Evolutionary conservation across 371 early-diverging fungal genomes (phyloP).

Genomic region (Apophysomyces sp.): DNA sequence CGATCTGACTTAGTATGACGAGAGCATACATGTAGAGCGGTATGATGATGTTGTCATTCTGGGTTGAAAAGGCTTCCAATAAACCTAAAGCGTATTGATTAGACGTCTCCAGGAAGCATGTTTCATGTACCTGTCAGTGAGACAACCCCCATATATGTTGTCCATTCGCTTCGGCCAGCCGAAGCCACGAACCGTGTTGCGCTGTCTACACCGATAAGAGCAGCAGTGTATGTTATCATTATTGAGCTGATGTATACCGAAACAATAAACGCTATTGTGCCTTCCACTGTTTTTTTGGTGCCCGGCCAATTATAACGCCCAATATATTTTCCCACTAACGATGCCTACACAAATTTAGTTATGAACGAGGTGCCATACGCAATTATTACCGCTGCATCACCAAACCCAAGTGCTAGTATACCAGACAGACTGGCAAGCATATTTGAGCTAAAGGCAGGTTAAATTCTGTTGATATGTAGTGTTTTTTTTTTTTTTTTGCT

Average conservation of each 20-base stretch:
- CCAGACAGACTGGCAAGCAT: conserved; percentile 70
- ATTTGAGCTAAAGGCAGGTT: conserved; percentile 24
- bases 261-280: conserved; percentile 78
- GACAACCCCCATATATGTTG: conserved; percentile 19
- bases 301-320: conserved; percentile 78
- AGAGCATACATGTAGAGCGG: conserved; percentile 68
- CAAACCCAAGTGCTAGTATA: conserved; percentile 83
- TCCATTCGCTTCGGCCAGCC: conserved; percentile 22
- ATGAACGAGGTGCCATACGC: neutral
- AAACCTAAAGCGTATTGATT: conserved; percentile 31
- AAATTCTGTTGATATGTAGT: neutral
- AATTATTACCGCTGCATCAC: conserved; percentile 72
- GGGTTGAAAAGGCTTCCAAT: conserved; percentile 63
- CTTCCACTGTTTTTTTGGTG: conserved; percentile 85
- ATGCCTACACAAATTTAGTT: conserved; percentile 54
- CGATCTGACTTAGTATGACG: conserved; percentile 27
- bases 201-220: conserved; percentile 20
- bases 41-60: conserved; percentile 80
- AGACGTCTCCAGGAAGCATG: neutral
- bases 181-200: conserved; percentile 20
- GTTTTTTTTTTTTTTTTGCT: neutral
- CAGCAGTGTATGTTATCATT: conserved; percentile 27
- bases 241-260: conserved; percentile 56
- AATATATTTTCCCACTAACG: conserved; percentile 74
- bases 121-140: conserved; percentile 29